These are phyloP conservation scores for Psophocarpus tetragonolobus DNA, from an alignment of 306 rosid genomes.

Conservation along the genomic window DNA sequence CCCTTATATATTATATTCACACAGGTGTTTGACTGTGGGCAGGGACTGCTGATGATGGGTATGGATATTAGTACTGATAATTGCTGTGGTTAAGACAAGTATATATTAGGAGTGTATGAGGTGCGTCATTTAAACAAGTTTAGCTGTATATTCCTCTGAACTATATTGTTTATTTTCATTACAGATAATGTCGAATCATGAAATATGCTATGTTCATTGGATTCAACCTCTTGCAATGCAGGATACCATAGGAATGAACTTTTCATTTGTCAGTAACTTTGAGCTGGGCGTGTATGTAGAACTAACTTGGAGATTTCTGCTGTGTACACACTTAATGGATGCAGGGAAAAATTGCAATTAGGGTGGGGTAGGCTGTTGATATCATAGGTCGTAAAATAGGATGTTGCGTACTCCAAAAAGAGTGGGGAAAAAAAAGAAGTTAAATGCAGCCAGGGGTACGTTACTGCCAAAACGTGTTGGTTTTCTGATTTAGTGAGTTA, in stretches of 20 bases:
- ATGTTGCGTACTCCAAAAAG: background rate
- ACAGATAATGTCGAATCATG: background rate
- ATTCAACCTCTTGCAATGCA: constrained; percentile 38
- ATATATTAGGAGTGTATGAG: constrained; percentile 39
- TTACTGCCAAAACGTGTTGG: constrained; percentile 8
- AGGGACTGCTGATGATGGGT: constrained; percentile 23
- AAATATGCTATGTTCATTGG: constrained; percentile 10
- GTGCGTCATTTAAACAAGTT: constrained; percentile 22
- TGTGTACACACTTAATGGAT: constrained; percentile 35
- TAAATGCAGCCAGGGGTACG: background rate
- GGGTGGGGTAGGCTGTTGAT: constrained; percentile 38
- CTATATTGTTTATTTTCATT: constrained; percentile 8
- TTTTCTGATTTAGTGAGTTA: constrained; percentile 21
- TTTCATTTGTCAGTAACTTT: constrained; percentile 36
- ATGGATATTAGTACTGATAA: constrained; percentile 9
- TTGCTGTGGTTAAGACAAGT: constrained; percentile 31
- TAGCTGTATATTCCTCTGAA: constrained; percentile 16
- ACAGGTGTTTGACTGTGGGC: constrained; percentile 31
- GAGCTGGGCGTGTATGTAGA: constrained; percentile 22
- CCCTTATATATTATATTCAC: background rate
- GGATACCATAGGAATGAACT: constrained; percentile 24
- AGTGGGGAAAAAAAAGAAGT: background rate
- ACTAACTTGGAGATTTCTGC: constrained; percentile 23
- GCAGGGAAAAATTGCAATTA: constrained; percentile 25
- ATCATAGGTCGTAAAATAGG: constrained; percentile 26